Percentiles rank a stretch among this genome's conserved stretches.
These are phyloP conservation scores for Apiospora arundinis DNA, from an alignment of 2,329 filamentous ascomycete species.

Conservation along the genomic window DNA sequence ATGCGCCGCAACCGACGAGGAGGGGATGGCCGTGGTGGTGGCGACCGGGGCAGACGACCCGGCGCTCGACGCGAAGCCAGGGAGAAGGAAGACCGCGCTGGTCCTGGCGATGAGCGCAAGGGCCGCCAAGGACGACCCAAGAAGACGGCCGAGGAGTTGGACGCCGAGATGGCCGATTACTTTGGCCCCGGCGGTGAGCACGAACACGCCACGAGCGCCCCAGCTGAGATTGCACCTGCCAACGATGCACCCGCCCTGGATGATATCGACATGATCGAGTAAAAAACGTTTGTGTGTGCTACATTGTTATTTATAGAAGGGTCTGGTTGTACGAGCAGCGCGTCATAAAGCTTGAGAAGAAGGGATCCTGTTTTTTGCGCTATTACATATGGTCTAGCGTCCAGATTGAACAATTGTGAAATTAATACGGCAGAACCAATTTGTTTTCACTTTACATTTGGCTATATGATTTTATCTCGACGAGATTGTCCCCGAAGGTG, in stretches of 20 bases:
- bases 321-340: background rate
- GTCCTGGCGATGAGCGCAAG: conserved; percentile 47
- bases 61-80: conserved; percentile 54
- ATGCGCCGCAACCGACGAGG: conserved; percentile 56
- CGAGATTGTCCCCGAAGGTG: background rate
- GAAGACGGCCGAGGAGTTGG: conserved; percentile 91
- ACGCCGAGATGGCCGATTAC: conserved; percentile 97
- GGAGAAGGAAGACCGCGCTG: conserved; percentile 45
- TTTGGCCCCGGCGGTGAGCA: conserved; percentile 61
- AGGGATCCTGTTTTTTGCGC: background rate
- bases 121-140: conserved; percentile 66
- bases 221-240: conserved; percentile 39
- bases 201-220: conserved; percentile 46
- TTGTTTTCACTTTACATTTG: background rate
- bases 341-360: background rate
- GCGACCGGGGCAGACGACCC: conserved; percentile 45
- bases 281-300: conserved; percentile 26
- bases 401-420: background rate
- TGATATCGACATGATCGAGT: conserved; percentile 77
- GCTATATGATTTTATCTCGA: background rate
- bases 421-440: background rate
- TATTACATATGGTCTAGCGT: background rate
- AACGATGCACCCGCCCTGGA: conserved; percentile 46
- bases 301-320: background rate
- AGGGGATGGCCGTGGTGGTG: conserved; percentile 38